Evolutionary conservation across 176 grass and related monocot species (phyloP), one percentile per base, ranked within the genome.

Genomic region (barley (Hordeum vulgare)): DNA sequence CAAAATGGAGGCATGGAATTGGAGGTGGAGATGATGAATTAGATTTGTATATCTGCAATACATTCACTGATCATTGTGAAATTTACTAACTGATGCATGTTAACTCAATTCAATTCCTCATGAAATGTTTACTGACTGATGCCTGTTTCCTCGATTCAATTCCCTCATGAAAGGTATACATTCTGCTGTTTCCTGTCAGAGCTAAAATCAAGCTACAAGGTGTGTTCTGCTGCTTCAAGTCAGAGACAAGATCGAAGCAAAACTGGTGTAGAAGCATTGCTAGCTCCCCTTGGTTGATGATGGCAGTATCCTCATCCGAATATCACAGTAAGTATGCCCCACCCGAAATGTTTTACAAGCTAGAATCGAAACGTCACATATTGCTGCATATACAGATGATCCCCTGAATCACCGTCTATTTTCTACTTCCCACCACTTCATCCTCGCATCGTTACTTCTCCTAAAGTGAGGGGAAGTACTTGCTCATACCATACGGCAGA

Each of bases 401-500:
- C 11, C 40, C 64, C 11, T 61, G 53, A 83, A 87, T 61, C 44
- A 31, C 45, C 8, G 12, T 72, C 51, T 33, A 33, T 11, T 18
- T 62, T 81, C 82, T 89, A 76, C 3, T 39, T 31, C n/a, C 29
- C 20, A 51, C 20, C 25, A 23, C 51, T 61, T 42, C 71, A 57
- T 40, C 62, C 51, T 84, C 29, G 4, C n/a, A 34, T 10, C 51
- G n/a, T 23, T 14, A 10, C 17, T 7, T 62, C 3, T 25, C 81
- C 85, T 95, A 98, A 1, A 93, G 64, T 0, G 93, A 98, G 71
- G 96, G 96, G 66, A 98, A 98, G 88, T 92, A 98, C 86, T 70
- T 95, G 91, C 88, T 94, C 74, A 98, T 76, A 29, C 88, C 82
- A 62, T 94, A 98, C 15, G 96, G 96, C 41, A 98, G 93, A 27